These are phyloP conservation scores for Sutorius australiensis DNA, from an alignment of 768 basidiomycete genomes.

Conservation along the genomic window DNA sequence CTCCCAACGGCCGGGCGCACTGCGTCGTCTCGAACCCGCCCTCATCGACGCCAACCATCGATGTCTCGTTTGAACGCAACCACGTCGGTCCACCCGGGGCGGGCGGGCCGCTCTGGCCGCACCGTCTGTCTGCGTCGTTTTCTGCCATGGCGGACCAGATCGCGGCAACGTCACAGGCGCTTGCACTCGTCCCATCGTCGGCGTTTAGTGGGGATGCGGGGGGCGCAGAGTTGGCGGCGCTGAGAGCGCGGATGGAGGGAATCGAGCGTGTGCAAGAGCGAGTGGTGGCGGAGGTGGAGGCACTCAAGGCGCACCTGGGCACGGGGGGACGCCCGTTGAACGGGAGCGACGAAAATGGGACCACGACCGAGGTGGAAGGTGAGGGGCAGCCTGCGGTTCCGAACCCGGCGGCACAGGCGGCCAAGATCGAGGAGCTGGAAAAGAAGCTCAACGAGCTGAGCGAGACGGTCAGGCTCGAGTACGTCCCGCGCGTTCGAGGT, in stretches of 20 bases:
- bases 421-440: constrained; percentile 33
- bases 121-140: constrained; percentile 36
- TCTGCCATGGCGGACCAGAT: constrained; percentile 40
- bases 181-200: constrained; percentile 28
- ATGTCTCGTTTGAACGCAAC: constrained; percentile 14
- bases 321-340: constrained; percentile 7
- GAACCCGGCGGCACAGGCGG: constrained; percentile 8
- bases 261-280: constrained; percentile 34
- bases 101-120: constrained; percentile 28
- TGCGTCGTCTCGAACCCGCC: neutral
- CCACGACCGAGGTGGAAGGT: constrained; percentile 20
- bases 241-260: constrained; percentile 27
- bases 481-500: neutral
- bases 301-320: constrained; percentile 26
- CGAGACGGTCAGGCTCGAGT: constrained; percentile 36
- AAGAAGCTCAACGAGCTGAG: constrained; percentile 32
- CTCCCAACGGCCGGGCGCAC: neutral
- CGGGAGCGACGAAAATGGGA: constrained; percentile 10
- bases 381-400: constrained; percentile 13
- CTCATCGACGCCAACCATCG: constrained; percentile 20
- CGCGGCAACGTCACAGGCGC: constrained; percentile 37
- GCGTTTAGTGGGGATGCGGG: constrained; percentile 17
- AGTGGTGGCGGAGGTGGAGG: constrained; percentile 31
- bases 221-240: constrained; percentile 10
- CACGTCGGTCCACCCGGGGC: neutral